Conservation (phyloP, 2,329 filamentous ascomycete species). For the Intubia oerlemansii region DNA sequence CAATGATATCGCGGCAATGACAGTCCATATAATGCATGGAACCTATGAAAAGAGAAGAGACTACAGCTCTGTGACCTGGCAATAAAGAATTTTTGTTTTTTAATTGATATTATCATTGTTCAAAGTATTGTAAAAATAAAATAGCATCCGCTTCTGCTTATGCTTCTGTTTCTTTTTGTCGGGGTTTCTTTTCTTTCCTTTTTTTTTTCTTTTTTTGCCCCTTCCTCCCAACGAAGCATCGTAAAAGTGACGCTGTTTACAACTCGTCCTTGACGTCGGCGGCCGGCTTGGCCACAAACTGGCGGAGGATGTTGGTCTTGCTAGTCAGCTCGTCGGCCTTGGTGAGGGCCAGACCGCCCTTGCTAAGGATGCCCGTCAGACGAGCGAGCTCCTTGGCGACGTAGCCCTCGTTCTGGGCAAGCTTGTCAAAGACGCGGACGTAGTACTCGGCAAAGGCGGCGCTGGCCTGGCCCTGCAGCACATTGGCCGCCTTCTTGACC, state of each 20-base stretch:
- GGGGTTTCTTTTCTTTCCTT: too few relatives aligned
- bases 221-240: too few relatives aligned
- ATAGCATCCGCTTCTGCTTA: too few relatives aligned
- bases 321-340: slow-evolving; percentile 77
- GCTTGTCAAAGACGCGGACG: slow-evolving; percentile 73
- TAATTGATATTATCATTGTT: too few relatives aligned
- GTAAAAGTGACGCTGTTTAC: slow-evolving; percentile 27
- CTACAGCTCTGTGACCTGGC: too few relatives aligned
- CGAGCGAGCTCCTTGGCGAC: slow-evolving; percentile 70
- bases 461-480: slow-evolving; percentile 37
- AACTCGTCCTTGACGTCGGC: slow-evolving; percentile 45
- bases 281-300: slow-evolving; percentile 43
- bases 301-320: slow-evolving; percentile 73
- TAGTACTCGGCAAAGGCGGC: slow-evolving; percentile 87
- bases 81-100: too few relatives aligned
- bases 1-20: too few relatives aligned
- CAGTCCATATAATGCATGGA: too few relatives aligned
- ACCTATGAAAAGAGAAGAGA: too few relatives aligned
- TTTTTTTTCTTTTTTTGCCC: slow-evolving; percentile 11
- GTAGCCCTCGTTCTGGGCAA: slow-evolving; percentile 55
- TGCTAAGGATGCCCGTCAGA: slow-evolving; percentile 59
- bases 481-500: slow-evolving; percentile 47
- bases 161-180: too few relatives aligned
- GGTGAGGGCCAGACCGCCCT: slow-evolving; percentile 63
- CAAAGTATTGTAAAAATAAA: too few relatives aligned